phyloP scores from a whole-genome alignment of 495 filamentous ascomycete genomes.

The Chaetomium cochliodes region DNA sequence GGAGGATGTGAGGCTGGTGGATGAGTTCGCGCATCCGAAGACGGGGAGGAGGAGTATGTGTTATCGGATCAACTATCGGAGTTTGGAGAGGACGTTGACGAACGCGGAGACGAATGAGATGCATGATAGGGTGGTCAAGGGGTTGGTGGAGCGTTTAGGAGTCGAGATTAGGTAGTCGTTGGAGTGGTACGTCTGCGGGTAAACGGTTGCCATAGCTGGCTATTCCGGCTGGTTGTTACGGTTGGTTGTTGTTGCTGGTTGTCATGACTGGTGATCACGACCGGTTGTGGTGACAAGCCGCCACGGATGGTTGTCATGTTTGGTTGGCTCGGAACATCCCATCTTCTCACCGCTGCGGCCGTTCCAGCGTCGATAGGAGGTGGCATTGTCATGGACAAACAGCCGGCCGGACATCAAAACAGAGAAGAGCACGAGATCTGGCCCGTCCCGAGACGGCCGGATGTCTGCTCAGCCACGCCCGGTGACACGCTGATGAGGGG shows the following conservation, averaged over 20 bases:
- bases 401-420: background rate
- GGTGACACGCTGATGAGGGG: conserved; percentile 18
- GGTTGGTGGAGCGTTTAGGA: conserved; percentile 65
- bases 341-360: background rate
- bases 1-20: conserved; percentile 76
- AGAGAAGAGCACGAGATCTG: background rate
- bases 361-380: background rate
- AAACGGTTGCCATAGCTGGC: background rate
- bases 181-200: background rate
- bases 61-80: conserved; percentile 90
- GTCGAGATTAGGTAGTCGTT: conserved; percentile 70
- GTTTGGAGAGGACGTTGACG: conserved; percentile 82
- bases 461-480: conserved; percentile 14
- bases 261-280: background rate
- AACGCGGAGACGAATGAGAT: conserved; percentile 73
- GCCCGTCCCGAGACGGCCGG: background rate
- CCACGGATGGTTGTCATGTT: background rate
- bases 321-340: background rate
- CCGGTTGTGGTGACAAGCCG: background rate
- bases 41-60: conserved; percentile 79
- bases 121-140: conserved; percentile 63
- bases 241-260: background rate
- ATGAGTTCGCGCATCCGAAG: conserved; percentile 88
- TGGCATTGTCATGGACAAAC: conserved; percentile 2
- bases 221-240: background rate